Conservation (phyloP, 805 yeast species). For the Naumovozyma baii region DNA sequence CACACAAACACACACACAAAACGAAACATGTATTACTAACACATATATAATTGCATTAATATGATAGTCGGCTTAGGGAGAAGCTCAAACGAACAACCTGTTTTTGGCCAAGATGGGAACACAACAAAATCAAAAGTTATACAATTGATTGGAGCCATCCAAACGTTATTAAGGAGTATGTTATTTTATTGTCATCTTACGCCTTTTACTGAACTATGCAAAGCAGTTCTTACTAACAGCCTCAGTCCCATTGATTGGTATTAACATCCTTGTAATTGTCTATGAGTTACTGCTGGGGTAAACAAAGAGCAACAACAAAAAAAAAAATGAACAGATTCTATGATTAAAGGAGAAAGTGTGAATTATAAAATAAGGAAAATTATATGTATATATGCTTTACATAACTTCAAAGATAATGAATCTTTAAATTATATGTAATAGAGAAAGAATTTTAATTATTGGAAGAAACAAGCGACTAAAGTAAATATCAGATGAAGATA, state of each 20-base stretch:
- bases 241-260: conserved; percentile 56
- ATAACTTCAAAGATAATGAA: background rate
- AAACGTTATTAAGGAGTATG: conserved; percentile 63
- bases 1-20: too few relatives aligned
- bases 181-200: too few relatives aligned
- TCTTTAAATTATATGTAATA: background rate
- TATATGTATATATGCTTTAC: background rate
- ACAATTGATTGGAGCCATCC: conserved; percentile 59
- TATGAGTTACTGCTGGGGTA: conserved; percentile 65
- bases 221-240: conserved; percentile 7
- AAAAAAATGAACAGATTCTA: too few relatives aligned
- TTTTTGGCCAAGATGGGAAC: conserved; percentile 39
- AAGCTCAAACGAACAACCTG: conserved; percentile 29
- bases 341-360: background rate
- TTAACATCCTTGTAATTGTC: conserved; percentile 54
- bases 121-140: conserved; percentile 51
- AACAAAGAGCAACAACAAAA: too few relatives aligned
- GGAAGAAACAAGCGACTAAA: too few relatives aligned
- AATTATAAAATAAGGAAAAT: background rate
- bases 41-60: background rate
- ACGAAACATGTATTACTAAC: too few relatives aligned
- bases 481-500: conserved; percentile 1
- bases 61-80: conserved; percentile 38
- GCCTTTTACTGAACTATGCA: too few relatives aligned
- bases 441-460: too few relatives aligned